Conservation (phyloP, 2,329 filamentous ascomycete genomes). For the Elsinoe batatas region DNA sequence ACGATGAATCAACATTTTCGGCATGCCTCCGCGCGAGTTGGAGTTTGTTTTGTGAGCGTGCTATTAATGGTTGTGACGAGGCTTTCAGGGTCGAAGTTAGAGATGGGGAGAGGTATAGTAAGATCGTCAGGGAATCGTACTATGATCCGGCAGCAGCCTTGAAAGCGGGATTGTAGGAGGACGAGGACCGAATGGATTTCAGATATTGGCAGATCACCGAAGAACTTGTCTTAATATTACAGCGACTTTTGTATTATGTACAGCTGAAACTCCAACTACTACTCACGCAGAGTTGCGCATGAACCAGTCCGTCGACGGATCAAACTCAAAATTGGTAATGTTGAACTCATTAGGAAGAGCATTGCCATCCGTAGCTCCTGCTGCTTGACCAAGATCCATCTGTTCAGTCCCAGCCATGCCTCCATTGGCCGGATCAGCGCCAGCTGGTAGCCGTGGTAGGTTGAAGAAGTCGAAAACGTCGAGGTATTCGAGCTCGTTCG, state of each 20-base stretch:
- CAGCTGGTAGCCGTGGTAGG: conserved; percentile 58
- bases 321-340: conserved; percentile 68
- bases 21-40: too few species aligned
- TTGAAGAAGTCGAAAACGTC: conserved; percentile 96
- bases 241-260: background rate
- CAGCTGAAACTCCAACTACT: background rate
- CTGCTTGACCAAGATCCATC: conserved; percentile 16
- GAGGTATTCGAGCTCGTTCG: conserved; percentile 79
- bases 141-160: too few species aligned
- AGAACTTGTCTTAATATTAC: too few species aligned
- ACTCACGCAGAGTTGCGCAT: conserved; percentile 22
- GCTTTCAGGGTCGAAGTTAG: too few species aligned
- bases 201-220: too few species aligned
- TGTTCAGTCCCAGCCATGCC: conserved; percentile 22
- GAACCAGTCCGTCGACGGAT: conserved; percentile 66
- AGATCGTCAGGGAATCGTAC: too few species aligned
- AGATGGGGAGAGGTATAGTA: too few species aligned
- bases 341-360: conserved; percentile 54
- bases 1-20: too few species aligned
- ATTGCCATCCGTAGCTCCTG: conserved; percentile 17
- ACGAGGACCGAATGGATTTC: too few species aligned
- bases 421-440: conserved; percentile 20
- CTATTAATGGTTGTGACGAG: too few species aligned
- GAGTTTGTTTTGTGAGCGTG: too few species aligned
- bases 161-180: too few species aligned